Evolutionary conservation across 2,329 filamentous ascomycete genomes (phyloP).

Genomic region (Scedosporium boydii): DNA sequence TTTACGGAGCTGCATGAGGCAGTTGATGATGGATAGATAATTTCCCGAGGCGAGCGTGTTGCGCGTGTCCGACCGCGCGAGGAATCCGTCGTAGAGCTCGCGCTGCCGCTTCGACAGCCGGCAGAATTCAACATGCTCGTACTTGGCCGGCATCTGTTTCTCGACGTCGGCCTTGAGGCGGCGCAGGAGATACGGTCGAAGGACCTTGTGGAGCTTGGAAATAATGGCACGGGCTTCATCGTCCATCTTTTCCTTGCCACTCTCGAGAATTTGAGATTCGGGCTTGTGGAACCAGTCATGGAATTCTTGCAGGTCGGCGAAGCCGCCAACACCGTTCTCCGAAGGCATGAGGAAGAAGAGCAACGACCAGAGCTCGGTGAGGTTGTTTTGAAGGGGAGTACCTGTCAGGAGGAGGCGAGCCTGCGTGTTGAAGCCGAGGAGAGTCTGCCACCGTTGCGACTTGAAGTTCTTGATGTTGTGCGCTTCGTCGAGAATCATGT

Average conservation of each 20-base stretch:
- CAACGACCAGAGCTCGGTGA: conserved; percentile 94
- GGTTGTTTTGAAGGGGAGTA: conserved; percentile 91
- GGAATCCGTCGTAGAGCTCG: conserved; percentile 92
- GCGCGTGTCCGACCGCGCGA: conserved; percentile 81
- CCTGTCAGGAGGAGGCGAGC: conserved; percentile 83
- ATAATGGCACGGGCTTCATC: conserved; percentile 89
- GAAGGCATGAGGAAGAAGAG: conserved; percentile 95
- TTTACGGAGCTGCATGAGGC: conserved; percentile 92
- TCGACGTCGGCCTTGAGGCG: conserved; percentile 94
- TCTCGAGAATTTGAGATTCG: conserved; percentile 91
- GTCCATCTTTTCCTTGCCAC: conserved; percentile 87
- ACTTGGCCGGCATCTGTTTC: conserved; percentile 97
- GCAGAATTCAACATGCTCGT: conserved; percentile 94
- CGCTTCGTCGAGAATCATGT: conserved; percentile 95
- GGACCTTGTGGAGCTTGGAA: conserved; percentile 83
- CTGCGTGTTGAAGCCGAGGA: conserved; percentile 87
- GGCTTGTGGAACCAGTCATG: conserved; percentile 93
- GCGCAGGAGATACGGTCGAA: conserved; percentile 83
- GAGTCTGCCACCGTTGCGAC: conserved; percentile 90
- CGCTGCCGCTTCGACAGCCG: conserved; percentile 90
- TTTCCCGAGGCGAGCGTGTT: conserved; percentile 86
- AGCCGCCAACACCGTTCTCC: conserved; percentile 76
- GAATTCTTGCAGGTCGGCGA: conserved; percentile 91
- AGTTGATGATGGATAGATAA: conserved; percentile 96
- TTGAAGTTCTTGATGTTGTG: conserved; percentile 99